phyloP scores from a whole-genome alignment of 2,329 filamentous ascomycete genomes.

The Byssochlamys sp. region DNA sequence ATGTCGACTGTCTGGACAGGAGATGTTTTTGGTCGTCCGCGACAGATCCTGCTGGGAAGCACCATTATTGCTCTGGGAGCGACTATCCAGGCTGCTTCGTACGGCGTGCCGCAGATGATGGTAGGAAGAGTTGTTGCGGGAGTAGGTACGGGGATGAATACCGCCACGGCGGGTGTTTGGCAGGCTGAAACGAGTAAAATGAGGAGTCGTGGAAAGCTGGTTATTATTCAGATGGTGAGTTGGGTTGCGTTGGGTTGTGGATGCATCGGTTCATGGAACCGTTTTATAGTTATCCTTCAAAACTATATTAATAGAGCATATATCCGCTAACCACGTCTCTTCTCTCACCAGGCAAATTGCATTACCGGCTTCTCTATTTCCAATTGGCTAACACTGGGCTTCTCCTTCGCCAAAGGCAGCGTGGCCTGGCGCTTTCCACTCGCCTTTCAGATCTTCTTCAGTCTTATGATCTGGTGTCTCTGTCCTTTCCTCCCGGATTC shows the following conservation, averaged over 20 bases:
- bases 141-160: constrained; percentile 41
- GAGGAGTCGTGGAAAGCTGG: constrained; percentile 27
- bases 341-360: constrained; percentile 15
- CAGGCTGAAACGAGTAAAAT: constrained; percentile 37
- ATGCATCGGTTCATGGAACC: neutral
- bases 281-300: neutral
- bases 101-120: constrained; percentile 35
- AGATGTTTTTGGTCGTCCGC: constrained; percentile 16
- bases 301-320: neutral
- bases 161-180: constrained; percentile 39
- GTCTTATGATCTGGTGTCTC: constrained; percentile 13
- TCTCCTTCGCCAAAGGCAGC: constrained; percentile 30
- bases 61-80: constrained; percentile 36
- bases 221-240: constrained; percentile 22
- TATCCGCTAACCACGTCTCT: neutral
- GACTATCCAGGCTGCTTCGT: constrained; percentile 34
- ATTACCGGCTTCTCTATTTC: constrained; percentile 35
- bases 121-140: constrained; percentile 39
- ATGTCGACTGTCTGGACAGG: constrained; percentile 30
- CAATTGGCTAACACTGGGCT: constrained; percentile 35
- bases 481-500: constrained; percentile 29
- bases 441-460: constrained; percentile 24
- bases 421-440: constrained; percentile 23
- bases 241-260: neutral
- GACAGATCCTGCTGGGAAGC: constrained; percentile 31